Percentiles rank a stretch among this genome's conserved stretches.
Evolutionary conservation across 768 basidiomycete species (phyloP).

Genomic region (Phylloporus scabripes): DNA sequence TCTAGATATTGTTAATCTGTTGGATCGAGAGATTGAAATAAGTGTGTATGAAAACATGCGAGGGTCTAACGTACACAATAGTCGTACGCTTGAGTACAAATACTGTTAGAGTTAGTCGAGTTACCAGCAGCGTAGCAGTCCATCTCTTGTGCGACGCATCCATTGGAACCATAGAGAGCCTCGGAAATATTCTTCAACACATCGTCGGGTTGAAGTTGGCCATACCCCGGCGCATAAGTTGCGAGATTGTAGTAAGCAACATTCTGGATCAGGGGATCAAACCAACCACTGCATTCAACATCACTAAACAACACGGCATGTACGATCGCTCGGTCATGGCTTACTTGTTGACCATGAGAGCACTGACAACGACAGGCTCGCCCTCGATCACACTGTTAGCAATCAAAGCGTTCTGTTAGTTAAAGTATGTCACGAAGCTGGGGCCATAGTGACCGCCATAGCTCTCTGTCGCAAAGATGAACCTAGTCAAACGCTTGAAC

Average conservation of each 20-base stretch:
- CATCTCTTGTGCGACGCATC: constrained; percentile 50
- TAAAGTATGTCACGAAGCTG: constrained; percentile 58
- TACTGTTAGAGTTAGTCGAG: constrained; percentile 38
- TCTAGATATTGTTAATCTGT: constrained; percentile 43
- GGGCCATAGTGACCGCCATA: constrained; percentile 70
- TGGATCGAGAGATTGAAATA: neutral
- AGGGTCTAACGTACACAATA: constrained; percentile 47
- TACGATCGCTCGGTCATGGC: neutral
- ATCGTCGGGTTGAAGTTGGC: constrained; percentile 47
- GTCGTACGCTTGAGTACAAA: constrained; percentile 47
- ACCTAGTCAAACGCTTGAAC: constrained; percentile 31
- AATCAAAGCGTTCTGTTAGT: constrained; percentile 55
- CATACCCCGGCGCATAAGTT: constrained; percentile 60
- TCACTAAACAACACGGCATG: neutral
- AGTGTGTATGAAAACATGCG: neutral
- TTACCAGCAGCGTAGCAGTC: constrained; percentile 55
- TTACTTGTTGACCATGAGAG: constrained; percentile 63
- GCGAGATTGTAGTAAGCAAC: constrained; percentile 58
- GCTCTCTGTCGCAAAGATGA: constrained; percentile 60
- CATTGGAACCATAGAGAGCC: constrained; percentile 42
- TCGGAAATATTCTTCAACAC: constrained; percentile 43
- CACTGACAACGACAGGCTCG: constrained; percentile 49
- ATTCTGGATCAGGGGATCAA: constrained; percentile 60
- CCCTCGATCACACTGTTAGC: constrained; percentile 39
- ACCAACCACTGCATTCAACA: constrained; percentile 48